Evolutionary conservation across 2,329 filamentous ascomycete genomes (phyloP).

Genomic region (Neonectria neomacrospora): DNA sequence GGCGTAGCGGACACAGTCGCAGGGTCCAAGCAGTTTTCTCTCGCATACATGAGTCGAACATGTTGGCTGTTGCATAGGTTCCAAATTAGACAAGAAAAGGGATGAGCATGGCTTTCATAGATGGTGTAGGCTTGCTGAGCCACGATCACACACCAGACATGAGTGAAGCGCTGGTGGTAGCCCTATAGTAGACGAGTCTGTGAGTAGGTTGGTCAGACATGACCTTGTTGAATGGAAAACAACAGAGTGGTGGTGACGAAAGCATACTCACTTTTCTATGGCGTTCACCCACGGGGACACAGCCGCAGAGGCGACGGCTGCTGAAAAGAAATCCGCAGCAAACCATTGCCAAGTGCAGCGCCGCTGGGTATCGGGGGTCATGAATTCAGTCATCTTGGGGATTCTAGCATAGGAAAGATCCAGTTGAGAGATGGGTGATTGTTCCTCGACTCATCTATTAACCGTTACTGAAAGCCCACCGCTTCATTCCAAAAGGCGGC

Average conservation of each 20-base stretch:
- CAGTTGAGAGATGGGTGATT: background rate
- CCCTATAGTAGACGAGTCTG: slow-evolving; percentile 41
- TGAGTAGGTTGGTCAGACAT: slow-evolving; percentile 1
- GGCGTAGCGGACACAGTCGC: slow-evolving; percentile 36
- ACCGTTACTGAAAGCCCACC: background rate
- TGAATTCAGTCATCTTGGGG: slow-evolving; percentile 38
- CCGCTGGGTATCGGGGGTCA: slow-evolving; percentile 39
- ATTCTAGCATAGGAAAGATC: background rate
- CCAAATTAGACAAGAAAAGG: slow-evolving; percentile 44
- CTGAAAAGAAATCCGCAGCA: slow-evolving; percentile 39
- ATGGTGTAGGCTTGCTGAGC: slow-evolving; percentile 36
- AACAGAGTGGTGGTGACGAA: background rate
- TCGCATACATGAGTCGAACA: slow-evolving; percentile 40
- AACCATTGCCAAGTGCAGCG: slow-evolving; percentile 41
- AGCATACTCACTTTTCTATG: slow-evolving; percentile 39
- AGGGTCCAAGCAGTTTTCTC: slow-evolving; percentile 32
- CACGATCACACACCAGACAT: slow-evolving; percentile 38
- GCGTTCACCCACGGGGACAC: slow-evolving; percentile 44
- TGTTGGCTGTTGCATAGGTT: slow-evolving; percentile 42
- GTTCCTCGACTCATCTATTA: background rate
- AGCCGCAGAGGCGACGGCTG: slow-evolving; percentile 39
- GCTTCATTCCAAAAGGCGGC: background rate
- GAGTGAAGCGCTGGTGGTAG: slow-evolving; percentile 35
- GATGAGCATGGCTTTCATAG: slow-evolving; percentile 37
- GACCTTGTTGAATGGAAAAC: background rate